Evolutionary conservation across 495 filamentous ascomycete genomes (phyloP).

Genomic region (Penicillium parvum): DNA sequence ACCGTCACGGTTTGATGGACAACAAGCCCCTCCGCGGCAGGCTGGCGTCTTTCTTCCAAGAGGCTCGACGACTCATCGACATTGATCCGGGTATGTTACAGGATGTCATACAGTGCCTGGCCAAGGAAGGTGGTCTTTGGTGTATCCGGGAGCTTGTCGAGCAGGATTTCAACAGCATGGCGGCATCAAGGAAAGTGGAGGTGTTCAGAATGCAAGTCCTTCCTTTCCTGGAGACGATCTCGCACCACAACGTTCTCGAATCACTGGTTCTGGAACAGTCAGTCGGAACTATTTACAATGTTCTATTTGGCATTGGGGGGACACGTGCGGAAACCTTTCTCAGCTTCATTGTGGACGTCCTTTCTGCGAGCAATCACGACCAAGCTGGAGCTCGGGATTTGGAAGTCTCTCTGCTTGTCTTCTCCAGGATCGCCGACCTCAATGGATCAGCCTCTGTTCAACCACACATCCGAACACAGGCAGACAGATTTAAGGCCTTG

Average conservation of each 20-base stretch:
- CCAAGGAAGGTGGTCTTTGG: slow-evolving; percentile 24
- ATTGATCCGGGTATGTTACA: slow-evolving; percentile 21
- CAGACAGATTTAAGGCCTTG: slow-evolving; percentile 8
- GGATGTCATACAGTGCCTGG: slow-evolving; percentile 25
- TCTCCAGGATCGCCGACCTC: slow-evolving; percentile 24
- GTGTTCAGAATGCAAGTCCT: slow-evolving; percentile 38
- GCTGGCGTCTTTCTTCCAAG: slow-evolving; percentile 15
- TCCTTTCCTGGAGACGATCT: slow-evolving; percentile 50
- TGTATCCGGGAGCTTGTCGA: slow-evolving; percentile 25
- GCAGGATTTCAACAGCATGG: slow-evolving; percentile 16
- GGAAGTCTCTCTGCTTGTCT: slow-evolving; percentile 18
- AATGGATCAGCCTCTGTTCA: slow-evolving; percentile 31
- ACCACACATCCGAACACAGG: slow-evolving; percentile 15
- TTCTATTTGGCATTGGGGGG: slow-evolving; percentile 50
- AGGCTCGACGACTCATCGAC: slow-evolving; percentile 21
- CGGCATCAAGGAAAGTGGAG: slow-evolving; percentile 14
- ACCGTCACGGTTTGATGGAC: too few species aligned
- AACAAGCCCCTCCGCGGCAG: too few species aligned
- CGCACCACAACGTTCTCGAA: slow-evolving; percentile 46
- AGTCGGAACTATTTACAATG: slow-evolving; percentile 54
- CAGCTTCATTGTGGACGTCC: neutral
- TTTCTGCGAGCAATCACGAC: too few species aligned
- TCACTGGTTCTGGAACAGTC: slow-evolving; percentile 52
- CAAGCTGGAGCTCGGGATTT: neutral
- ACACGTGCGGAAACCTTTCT: too few species aligned